Conservation (phyloP, 768 basidiomycete genomes). For the Phaffia tasmanica region DNA sequence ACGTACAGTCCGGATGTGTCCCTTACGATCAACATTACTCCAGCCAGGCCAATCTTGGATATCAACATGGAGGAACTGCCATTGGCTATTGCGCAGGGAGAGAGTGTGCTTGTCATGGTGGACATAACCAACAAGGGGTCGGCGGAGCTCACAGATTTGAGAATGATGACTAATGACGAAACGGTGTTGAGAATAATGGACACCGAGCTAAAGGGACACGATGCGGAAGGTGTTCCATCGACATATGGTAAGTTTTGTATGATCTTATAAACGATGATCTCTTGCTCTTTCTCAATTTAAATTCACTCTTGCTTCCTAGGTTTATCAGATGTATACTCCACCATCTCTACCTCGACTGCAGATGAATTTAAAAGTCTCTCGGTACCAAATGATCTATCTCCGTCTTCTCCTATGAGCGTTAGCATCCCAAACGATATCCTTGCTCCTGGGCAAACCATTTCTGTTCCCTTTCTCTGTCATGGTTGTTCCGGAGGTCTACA, state of each 20-base stretch:
- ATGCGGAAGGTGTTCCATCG: neutral
- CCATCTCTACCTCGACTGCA: neutral
- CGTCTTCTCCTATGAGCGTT: conserved; percentile 45
- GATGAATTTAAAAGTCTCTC: conserved; percentile 15
- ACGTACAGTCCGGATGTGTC: conserved; percentile 61
- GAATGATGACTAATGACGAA: conserved; percentile 22
- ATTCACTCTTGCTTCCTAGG: neutral
- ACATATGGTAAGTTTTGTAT: too few relatives aligned
- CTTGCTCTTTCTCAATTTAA: neutral
- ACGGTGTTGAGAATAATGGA: conserved; percentile 1
- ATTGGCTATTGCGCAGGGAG: conserved; percentile 29
- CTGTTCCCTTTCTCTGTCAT: conserved; percentile 50
- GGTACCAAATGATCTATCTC: conserved; percentile 48
- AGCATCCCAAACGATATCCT: conserved; percentile 34
- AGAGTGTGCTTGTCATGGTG: conserved; percentile 38
- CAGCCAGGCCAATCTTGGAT: conserved; percentile 54
- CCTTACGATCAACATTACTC: conserved; percentile 53
- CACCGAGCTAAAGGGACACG: neutral
- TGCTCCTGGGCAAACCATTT: conserved; percentile 45
- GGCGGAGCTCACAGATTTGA: conserved; percentile 10
- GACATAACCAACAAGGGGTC: conserved; percentile 25
- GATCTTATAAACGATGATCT: neutral
- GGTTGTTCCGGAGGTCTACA: conserved; percentile 45
- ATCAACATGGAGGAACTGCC: conserved; percentile 30
- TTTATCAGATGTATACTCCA: conserved; percentile 2